Evolutionary conservation across 2,329 filamentous ascomycete genomes (phyloP).

Genomic region (Epichloe coenophiala): DNA sequence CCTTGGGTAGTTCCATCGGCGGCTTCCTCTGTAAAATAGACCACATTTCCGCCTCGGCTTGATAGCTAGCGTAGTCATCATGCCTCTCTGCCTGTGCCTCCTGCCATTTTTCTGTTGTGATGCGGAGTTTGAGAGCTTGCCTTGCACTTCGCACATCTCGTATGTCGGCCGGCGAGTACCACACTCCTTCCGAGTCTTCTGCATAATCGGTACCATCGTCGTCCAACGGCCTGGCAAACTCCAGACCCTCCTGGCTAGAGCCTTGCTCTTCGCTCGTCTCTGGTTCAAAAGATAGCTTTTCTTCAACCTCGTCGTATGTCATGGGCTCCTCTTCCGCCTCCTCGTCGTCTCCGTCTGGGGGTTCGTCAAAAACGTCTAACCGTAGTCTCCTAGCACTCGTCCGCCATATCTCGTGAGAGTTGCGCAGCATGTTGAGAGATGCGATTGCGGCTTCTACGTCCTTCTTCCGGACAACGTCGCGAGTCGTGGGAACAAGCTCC

Average conservation of each 20-base stretch:
- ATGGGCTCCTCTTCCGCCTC: constrained; percentile 18
- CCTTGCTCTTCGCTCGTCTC: not conserved
- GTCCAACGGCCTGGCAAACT: not conserved
- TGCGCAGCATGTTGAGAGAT: constrained; percentile 29
- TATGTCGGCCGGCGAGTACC: constrained; percentile 26
- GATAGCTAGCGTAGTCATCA: constrained; percentile 26
- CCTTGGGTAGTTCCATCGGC: constrained; percentile 19
- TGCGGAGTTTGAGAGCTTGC: constrained; percentile 22
- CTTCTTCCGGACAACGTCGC: constrained; percentile 22
- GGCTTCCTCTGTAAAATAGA: constrained; percentile 26
- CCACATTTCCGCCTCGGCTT: constrained; percentile 34
- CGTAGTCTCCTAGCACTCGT: constrained; percentile 34
- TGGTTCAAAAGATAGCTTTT: constrained; percentile 14
- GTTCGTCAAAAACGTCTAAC: constrained; percentile 32
- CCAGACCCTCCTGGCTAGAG: not conserved
- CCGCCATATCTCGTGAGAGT: constrained; percentile 32
- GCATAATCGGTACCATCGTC: not conserved
- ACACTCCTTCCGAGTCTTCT: constrained; percentile 13
- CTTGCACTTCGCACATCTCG: constrained; percentile 23
- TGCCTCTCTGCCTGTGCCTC: constrained; percentile 30
- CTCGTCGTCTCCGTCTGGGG: constrained; percentile 10
- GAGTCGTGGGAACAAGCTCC: constrained; percentile 15
- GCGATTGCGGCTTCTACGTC: constrained; percentile 37
- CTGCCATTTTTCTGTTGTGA: constrained; percentile 27
- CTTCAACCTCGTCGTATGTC: constrained; percentile 31